Evolutionary conservation across 2,329 filamentous ascomycete species (phyloP).

Genomic region (Beauveria medogensis): DNA sequence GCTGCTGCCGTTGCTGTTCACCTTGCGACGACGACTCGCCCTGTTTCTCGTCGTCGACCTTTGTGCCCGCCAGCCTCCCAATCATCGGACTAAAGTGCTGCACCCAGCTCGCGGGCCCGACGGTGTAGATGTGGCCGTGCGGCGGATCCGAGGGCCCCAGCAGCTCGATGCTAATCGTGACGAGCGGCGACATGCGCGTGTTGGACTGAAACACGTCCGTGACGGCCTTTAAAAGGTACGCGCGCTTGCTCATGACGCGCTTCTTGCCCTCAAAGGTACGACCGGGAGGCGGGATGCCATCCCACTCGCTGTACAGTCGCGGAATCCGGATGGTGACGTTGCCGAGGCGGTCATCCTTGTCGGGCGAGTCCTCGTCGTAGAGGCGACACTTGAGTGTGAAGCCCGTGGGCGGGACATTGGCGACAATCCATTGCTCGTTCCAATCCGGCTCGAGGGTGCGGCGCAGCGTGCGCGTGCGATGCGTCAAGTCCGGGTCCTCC

Average conservation of each 20-base stretch:
- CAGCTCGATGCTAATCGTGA: constrained; percentile 70
- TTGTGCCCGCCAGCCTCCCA: constrained; percentile 68
- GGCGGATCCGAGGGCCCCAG: constrained; percentile 65
- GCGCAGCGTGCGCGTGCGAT: constrained; percentile 70
- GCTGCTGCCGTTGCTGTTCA: constrained; percentile 13
- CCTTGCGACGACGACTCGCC: constrained; percentile 35
- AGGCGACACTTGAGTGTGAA: constrained; percentile 79
- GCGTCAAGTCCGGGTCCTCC: constrained; percentile 68
- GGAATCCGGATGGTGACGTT: constrained; percentile 67
- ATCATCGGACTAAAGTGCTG: constrained; percentile 87
- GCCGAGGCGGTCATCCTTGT: constrained; percentile 80
- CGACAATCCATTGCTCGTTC: constrained; percentile 81
- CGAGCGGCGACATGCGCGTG: constrained; percentile 58
- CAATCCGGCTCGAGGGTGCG: constrained; percentile 67
- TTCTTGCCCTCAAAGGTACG: constrained; percentile 68
- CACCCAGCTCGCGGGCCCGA: constrained; percentile 68
- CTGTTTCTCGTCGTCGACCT: constrained; percentile 42
- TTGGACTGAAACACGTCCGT: constrained; percentile 53
- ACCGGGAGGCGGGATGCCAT: constrained; percentile 52
- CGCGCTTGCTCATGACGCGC: constrained; percentile 77
- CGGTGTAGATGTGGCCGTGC: constrained; percentile 65
- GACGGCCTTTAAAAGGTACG: constrained; percentile 66
- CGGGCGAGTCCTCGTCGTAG: constrained; percentile 82
- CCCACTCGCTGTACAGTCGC: constrained; percentile 56
- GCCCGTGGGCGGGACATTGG: constrained; percentile 72